A percentile compares a stretch with the other conserved stretches of the same genome.
Evolutionary conservation across 2,329 filamentous ascomycete species (phyloP).

Genomic region (Beauveria sp.): DNA sequence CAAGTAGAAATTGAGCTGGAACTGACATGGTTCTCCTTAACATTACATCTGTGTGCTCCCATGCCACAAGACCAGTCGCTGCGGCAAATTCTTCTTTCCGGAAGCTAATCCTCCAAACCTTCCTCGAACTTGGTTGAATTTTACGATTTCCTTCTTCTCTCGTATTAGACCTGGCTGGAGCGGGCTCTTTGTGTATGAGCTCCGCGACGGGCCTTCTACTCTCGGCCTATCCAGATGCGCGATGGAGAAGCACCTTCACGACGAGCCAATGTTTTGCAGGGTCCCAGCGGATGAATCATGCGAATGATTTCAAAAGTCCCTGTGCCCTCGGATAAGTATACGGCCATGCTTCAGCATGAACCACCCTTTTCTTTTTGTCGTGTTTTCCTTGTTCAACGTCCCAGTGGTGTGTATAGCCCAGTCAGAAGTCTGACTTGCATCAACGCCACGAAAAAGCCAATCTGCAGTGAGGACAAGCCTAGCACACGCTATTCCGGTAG

Average conservation of each 20-base stretch:
- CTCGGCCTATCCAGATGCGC: not conserved
- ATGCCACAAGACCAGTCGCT: not conserved
- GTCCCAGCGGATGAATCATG: not conserved
- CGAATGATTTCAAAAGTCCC: not conserved
- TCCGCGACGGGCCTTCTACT: not conserved
- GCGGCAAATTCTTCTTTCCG: not conserved
- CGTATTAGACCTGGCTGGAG: not conserved
- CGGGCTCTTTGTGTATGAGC: not conserved
- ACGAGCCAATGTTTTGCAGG: not conserved
- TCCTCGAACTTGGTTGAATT: no score
- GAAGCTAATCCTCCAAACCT: not conserved
- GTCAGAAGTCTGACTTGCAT: not conserved
- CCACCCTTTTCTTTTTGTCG: not conserved
- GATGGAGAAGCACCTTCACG: not conserved
- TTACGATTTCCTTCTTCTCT: not conserved
- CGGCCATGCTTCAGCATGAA: not conserved
- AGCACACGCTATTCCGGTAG: constrained; percentile 2
- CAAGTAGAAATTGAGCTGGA: constrained; percentile 1
- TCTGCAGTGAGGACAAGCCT: constrained; percentile 11
- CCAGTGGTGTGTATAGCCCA: not conserved
- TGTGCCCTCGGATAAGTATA: not conserved
- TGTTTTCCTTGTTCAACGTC: not conserved
- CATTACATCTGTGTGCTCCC: not conserved
- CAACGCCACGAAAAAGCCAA: not conserved
- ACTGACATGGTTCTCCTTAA: constrained; percentile 5